Base-by-base conservation (phyloP, 257 asterid genomes). In the Solanum corneliomulleri region DNA sequence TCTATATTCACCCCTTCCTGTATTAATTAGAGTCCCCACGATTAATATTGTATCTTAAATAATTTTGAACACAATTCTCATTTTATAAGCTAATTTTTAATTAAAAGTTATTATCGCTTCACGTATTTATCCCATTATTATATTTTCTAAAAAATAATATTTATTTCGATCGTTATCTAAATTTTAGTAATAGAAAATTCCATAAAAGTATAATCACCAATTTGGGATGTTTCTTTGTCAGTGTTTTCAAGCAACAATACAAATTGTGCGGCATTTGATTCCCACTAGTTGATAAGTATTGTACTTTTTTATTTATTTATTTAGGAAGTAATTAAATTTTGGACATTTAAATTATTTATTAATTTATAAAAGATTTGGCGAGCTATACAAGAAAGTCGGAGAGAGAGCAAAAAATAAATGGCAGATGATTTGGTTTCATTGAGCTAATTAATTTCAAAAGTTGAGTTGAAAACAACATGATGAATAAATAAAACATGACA, bases 171-270 rank as follows among this genome's bases (percentile, higher is more conserved):
- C 2, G 4, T 12, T 25, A 66, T 4, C 27, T 11, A 66, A 25
- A 25, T 12, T 12, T 66, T 66, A 25, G 25, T 0, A 0, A n/a
- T 2, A 6, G 0, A 25, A 25, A 25, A 4, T 66, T 2, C 0
- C 37, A 12, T 25, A 12, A 27, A 66, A 66, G 11, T 4, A 9
- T 10, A 31, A 70, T 1, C 0, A 1, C 4, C 37, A 0, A 27
- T 66, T 6, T 66, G 21, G 18, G 15, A 14, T 29, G 41, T 6
- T 5, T 29, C 11, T 68, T 68, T 8, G 1, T 68, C 1, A 1
- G 29, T 31, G 42, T 70, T 70, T 70, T 31, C 77, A 31, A 31
- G 13, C 37, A 7, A 70, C 23, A 69, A 7, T 31, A 31, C 42
- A 70, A 15, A 70, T 70, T 70, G 1, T 70, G 42, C 11, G 74